Base-by-base conservation (phyloP, 495 filamentous ascomycete species). In the Pseudoneurospora amorphoporcata region DNA sequence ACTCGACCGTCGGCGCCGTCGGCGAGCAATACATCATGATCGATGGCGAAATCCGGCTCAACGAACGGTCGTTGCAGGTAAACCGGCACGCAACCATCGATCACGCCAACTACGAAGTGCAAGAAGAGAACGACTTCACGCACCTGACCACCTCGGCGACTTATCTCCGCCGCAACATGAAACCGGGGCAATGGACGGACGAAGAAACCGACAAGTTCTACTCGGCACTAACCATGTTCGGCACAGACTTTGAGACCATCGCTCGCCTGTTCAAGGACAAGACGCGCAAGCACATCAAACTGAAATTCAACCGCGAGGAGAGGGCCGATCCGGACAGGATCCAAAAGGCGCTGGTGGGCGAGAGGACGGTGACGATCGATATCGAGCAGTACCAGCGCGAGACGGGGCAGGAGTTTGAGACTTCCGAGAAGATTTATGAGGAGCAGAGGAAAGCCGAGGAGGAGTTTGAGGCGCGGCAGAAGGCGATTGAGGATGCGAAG, bases 221-320 rank as follows among this genome's bases (percentile, higher is more conserved):
- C 79, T 85, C 91, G 23, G 91, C 91, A 0, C 84, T 99, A 3
- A 83, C 87, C 38, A 93, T 92, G 87, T 97, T 96, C 78, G 96
- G 95, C 38, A 97, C 94, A 0, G 94, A 98, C 79, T 98, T 98
- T 78, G 88, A 90, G 80, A 92, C 93, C 75, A 96, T 99, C 76
- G 88, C 88, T 76, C 89, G 88, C 73, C 85, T 97, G 85, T 97
- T 99, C 77, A 89, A 90, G 0, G 88, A 88, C 39, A 87, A 91
- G 29, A 92, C 85, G 35, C 86, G 95, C 69, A 88, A 90, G 19
- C 89, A 93, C 75, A 89, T 98, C 79, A 97, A 98, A 83, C 81
- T 91, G 68, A 99, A 98, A 80, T 99, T 96, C 83, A 92, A 91
- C 75, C 92, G 91, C 70, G 95, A 99, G 81, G 96, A 98, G 82